Evolutionary conservation across 2,329 filamentous ascomycete species (phyloP), one percentile per base, ranked within the genome.

Genomic region (Arthrobotrys conoides): DNA sequence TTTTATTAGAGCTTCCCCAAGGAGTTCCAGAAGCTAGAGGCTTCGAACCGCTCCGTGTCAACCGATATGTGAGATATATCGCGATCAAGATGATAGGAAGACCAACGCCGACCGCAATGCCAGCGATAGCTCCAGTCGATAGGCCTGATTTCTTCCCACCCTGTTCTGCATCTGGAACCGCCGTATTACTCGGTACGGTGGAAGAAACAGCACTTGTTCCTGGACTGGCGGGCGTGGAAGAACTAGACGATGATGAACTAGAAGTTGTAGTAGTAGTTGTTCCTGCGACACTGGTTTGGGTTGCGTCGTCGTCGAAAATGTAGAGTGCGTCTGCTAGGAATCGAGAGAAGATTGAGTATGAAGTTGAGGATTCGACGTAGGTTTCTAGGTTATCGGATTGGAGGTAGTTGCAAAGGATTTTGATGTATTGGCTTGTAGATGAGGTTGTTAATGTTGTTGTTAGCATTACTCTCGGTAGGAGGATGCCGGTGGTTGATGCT

Each of bases 81-180:
- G 53, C 8, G 2, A 30, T 46, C 8, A 22, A 10, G 12, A 71
- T 24, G 3, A 71, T 33, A 0, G 69, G 69, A 33, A 71, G 48
- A 0, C 48, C 69, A 5, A 71, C 27, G 4, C 69, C 69, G 6
- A 65, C 69, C 12, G 59, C 69, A 27, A 71, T 71, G 16, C 69
- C 69, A 3, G 24, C 49, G 14, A 71, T 71, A 20, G 69, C 49
- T 5, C 59, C 59, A 6, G 69, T 71, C 22, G 46, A 55, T 5
- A 71, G 24, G 10, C 59, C 59, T 0, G 44, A 57, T 41, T 71
- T 71, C 44, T 38, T 30, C 1, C 12, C 55, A 18, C n/a, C 36
- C 14, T 14, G 10, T 3, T 18, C 20, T 8, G 20, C 2, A 18
- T 6, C 14, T 24, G 57, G 41, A 0, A 44, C 1, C 18, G 36